Evolutionary conservation across 768 basidiomycete genomes (phyloP).

Genomic region (Leccinum barrowsii): DNA sequence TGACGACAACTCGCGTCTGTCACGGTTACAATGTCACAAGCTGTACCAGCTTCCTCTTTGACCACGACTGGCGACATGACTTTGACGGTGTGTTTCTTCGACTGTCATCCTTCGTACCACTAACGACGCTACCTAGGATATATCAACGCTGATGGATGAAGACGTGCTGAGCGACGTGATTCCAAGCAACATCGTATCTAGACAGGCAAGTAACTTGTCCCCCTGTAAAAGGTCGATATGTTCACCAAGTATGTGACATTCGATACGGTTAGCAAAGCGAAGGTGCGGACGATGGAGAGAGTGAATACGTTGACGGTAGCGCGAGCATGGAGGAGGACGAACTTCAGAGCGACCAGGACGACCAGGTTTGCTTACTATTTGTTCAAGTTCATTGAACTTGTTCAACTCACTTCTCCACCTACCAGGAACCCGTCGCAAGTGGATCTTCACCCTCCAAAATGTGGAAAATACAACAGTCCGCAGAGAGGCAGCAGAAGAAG

Average conservation of each 20-base stretch:
- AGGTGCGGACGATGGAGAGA: constrained; percentile 65
- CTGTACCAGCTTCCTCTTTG: constrained; percentile 12
- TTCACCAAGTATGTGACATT: constrained; percentile 6
- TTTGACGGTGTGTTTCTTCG: constrained; percentile 18
- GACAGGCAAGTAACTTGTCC: constrained; percentile 53
- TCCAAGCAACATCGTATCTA: constrained; percentile 86
- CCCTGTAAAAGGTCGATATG: constrained; percentile 2
- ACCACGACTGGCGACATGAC: constrained; percentile 23
- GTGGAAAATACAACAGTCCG: constrained; percentile 36
- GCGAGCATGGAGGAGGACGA: constrained; percentile 61
- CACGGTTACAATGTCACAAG: constrained; percentile 20
- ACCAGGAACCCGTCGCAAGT: constrained; percentile 19
- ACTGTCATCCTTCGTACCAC: background rate
- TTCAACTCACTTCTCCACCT: constrained; percentile 1
- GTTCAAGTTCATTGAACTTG: background rate
- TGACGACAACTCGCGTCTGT: constrained; percentile 20
- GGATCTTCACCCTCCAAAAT: constrained; percentile 30
- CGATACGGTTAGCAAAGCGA: constrained; percentile 53
- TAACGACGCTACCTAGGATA: constrained; percentile 15
- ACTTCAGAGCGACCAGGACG: constrained; percentile 52
- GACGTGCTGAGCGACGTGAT: constrained; percentile 90
- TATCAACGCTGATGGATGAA: constrained; percentile 44
- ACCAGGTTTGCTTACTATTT: constrained; percentile 24
- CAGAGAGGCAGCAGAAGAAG: constrained; percentile 42
- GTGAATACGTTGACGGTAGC: constrained; percentile 59